Conservation (phyloP, 352 stramenopile species). For the Phytophthora kernoviae region DNA sequence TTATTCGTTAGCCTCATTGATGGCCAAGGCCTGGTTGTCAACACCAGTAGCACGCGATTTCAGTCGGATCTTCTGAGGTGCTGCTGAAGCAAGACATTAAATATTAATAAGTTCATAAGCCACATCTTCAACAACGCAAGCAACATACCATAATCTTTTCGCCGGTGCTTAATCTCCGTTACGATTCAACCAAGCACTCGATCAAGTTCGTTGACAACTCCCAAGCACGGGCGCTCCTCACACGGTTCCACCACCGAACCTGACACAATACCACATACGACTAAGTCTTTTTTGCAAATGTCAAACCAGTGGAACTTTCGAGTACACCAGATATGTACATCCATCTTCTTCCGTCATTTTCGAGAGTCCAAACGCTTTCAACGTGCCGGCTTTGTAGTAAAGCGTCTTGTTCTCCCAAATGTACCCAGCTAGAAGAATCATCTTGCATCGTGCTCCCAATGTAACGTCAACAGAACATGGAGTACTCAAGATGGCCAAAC, state of each 20-base stretch:
- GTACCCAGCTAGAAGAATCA: slow-evolving; percentile 15
- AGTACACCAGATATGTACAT: slow-evolving; percentile 11
- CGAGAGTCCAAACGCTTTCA: slow-evolving; percentile 21
- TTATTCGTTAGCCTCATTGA: too few species aligned
- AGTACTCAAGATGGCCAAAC: neutral
- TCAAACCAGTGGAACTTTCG: slow-evolving; percentile 17
- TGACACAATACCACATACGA: slow-evolving; percentile 6
- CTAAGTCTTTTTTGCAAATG: slow-evolving; percentile 6
- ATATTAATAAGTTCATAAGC: too few species aligned
- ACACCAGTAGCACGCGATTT: neutral
- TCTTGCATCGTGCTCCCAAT: slow-evolving; percentile 5
- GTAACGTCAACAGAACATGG: slow-evolving; percentile 15
- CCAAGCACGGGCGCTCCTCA: neutral
- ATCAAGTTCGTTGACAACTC: slow-evolving; percentile 9
- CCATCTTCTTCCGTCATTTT: slow-evolving; percentile 14
- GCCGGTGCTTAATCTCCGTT: neutral
- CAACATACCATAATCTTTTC: neutral
- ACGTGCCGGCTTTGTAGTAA: slow-evolving; percentile 10
- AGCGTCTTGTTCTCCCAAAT: slow-evolving; percentile 6
- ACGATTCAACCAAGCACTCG: slow-evolving; percentile 3
- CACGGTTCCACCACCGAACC: slow-evolving; percentile 12
- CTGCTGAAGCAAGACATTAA: too few species aligned
- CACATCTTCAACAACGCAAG: neutral
- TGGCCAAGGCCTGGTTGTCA: neutral
- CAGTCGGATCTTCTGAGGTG: neutral